A percentile compares a stretch with the other conserved stretches of the same genome.
phyloP scores from a whole-genome alignment of 495 filamentous ascomycete species.

The Xylona heveae region DNA sequence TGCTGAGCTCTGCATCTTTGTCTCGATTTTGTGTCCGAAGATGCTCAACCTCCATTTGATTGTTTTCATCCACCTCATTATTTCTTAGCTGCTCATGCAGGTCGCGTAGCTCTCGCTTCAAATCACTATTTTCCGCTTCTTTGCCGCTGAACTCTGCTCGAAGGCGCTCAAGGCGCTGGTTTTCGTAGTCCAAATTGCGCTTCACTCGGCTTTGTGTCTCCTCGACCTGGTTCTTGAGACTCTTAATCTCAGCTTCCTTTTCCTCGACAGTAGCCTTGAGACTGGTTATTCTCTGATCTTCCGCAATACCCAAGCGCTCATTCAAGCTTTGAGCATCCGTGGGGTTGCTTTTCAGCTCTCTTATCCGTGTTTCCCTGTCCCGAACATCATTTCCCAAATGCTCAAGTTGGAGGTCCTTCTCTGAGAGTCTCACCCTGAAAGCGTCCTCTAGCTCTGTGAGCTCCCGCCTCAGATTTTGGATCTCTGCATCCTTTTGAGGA shows the following conservation, averaged over 20 bases:
- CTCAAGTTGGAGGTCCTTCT: no score
- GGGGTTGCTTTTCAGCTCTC: conserved; percentile 41
- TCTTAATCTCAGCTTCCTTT: conserved; percentile 41
- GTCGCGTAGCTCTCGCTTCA: not conserved
- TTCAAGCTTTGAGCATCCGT: no score
- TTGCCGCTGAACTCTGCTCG: conserved; percentile 14
- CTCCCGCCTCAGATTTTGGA: conserved; percentile 10
- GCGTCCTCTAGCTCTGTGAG: conserved; percentile 11
- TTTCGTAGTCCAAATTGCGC: no score
- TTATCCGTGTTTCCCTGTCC: conserved; percentile 40
- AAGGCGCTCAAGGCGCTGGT: conserved; percentile 23
- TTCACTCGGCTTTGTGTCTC: conserved; percentile 27
- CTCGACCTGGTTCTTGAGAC: conserved; percentile 28
- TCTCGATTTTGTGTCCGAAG: no score
- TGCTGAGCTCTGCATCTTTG: no score
- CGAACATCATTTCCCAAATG: conserved; percentile 45
- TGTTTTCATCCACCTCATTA: no score
- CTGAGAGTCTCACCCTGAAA: no score
- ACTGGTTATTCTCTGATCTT: not conserved
- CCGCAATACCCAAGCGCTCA: no score
- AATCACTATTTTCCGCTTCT: conserved; percentile 18
- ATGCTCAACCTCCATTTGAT: no score
- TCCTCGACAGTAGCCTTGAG: no score
- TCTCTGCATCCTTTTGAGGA: conserved; percentile 8
- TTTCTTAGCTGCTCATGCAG: conserved; percentile 1